Evolutionary conservation across 768 basidiomycete genomes (phyloP).

Genomic region (Psilocybe subaeruginosa): DNA sequence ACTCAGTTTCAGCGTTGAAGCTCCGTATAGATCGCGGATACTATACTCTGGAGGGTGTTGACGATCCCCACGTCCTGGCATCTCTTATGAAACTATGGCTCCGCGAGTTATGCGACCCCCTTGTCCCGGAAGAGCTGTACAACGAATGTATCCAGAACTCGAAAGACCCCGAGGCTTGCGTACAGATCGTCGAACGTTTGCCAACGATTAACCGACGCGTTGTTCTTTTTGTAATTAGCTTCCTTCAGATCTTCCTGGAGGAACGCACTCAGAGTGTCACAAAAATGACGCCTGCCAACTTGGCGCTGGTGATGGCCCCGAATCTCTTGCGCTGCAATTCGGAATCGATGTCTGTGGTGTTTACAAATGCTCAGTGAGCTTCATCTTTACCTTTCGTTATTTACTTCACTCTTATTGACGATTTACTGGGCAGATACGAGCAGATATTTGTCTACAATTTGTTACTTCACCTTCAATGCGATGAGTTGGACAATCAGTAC

Average conservation of each 20-base stretch:
- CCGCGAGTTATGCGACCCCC: slow-evolving; percentile 89
- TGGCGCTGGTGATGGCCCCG: slow-evolving; percentile 91
- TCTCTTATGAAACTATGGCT: slow-evolving; percentile 94
- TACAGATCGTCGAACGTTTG: slow-evolving; percentile 74
- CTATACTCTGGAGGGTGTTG: slow-evolving; percentile 87
- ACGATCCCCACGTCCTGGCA: slow-evolving; percentile 89
- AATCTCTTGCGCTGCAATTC: slow-evolving; percentile 87
- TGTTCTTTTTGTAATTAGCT: slow-evolving; percentile 86
- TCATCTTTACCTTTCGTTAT: not conserved
- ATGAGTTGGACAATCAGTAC: slow-evolving; percentile 77
- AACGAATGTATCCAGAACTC: slow-evolving; percentile 83
- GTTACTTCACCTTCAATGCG: slow-evolving; percentile 76
- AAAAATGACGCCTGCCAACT: slow-evolving; percentile 89
- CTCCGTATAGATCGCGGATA: slow-evolving; percentile 89
- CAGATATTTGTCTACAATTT: slow-evolving; percentile 88
- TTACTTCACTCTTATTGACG: not conserved
- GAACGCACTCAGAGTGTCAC: slow-evolving; percentile 72
- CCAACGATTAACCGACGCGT: slow-evolving; percentile 89
- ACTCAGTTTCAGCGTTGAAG: slow-evolving; percentile 86
- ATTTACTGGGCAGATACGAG: slow-evolving; percentile 61
- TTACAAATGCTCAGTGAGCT: slow-evolving; percentile 88
- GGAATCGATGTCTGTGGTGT: slow-evolving; percentile 86
- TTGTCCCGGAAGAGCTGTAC: slow-evolving; percentile 90
- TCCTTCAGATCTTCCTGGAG: slow-evolving; percentile 86
- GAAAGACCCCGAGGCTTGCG: slow-evolving; percentile 66